Evolutionary conservation across 2,329 filamentous ascomycete species (phyloP).

Genomic region (Pseudogymnoascus sp.): DNA sequence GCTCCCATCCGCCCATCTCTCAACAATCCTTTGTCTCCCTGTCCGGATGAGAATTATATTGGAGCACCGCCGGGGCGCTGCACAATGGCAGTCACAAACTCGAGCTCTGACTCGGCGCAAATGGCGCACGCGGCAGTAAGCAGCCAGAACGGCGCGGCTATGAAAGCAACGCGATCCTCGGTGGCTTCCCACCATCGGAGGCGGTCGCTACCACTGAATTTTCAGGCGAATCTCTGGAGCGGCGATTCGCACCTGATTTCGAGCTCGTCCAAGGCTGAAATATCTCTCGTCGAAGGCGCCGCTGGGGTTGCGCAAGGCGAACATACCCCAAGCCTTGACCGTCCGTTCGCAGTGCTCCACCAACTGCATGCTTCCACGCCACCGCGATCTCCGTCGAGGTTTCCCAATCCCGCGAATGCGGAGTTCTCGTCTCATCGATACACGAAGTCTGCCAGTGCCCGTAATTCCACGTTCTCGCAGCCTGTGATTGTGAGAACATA

Average conservation of each 20-base stretch:
- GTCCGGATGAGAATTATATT: slow-evolving; percentile 7
- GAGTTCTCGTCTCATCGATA: slow-evolving; percentile 36
- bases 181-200: slow-evolving; percentile 5
- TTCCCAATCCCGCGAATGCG: slow-evolving; percentile 17
- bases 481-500: slow-evolving; percentile 60
- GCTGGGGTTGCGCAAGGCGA: slow-evolving; percentile 5
- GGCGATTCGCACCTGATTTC: background rate
- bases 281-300: slow-evolving; percentile 1
- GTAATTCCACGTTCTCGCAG: slow-evolving; percentile 51
- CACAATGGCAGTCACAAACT: slow-evolving; percentile 7
- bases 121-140: slow-evolving; percentile 7
- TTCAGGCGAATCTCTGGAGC: background rate
- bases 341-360: slow-evolving; percentile 4
- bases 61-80: slow-evolving; percentile 5
- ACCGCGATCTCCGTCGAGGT: slow-evolving; percentile 5
- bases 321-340: background rate
- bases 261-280: background rate
- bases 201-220: slow-evolving; percentile 5
- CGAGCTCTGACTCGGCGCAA: slow-evolving; percentile 7
- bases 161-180: slow-evolving; percentile 5
- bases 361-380: slow-evolving; percentile 3
- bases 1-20: slow-evolving; percentile 4
- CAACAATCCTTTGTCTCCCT: slow-evolving; percentile 7
- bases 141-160: slow-evolving; percentile 1
- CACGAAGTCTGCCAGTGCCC: slow-evolving; percentile 45